Conservation (phyloP, 352 stramenopile species). For the Phytophthora crassamura region DNA sequence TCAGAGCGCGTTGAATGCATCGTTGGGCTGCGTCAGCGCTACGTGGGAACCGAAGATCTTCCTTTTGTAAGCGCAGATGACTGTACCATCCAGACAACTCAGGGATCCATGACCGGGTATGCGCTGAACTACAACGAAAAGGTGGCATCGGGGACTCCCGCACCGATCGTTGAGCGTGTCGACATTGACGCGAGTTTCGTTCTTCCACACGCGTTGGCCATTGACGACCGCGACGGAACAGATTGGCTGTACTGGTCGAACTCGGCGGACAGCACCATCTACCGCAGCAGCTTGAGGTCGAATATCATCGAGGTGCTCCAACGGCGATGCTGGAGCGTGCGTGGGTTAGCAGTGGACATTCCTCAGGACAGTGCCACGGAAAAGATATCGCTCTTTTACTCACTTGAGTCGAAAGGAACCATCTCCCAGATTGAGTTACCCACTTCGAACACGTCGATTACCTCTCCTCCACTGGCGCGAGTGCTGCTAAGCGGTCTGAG, state of each 20-base stretch:
- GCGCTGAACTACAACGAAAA: conserved; percentile 59
- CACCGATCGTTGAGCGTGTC: conserved; percentile 60
- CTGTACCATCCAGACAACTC: conserved; percentile 58
- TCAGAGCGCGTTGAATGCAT: conserved; percentile 62
- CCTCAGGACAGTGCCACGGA: conserved; percentile 1
- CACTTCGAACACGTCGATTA: background rate
- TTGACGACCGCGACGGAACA: conserved; percentile 40
- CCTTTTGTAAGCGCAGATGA: conserved; percentile 41
- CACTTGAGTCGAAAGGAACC: conserved; percentile 65
- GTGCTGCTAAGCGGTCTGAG: conserved; percentile 51
- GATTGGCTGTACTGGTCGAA: conserved; percentile 81
- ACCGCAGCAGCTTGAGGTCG: conserved; percentile 57
- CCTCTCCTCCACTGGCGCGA: conserved; percentile 11
- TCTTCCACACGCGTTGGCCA: conserved; percentile 53
- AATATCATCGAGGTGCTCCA: conserved; percentile 54
- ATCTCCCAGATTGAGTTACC: conserved; percentile 40
- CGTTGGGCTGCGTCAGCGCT: conserved; percentile 46
- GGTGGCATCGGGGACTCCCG: conserved; percentile 47
- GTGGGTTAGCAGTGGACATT: conserved; percentile 43
- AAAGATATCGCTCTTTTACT: conserved; percentile 51
- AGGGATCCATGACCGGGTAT: conserved; percentile 55
- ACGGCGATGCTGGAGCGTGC: conserved; percentile 56
- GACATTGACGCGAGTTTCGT: conserved; percentile 45
- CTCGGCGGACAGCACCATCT: conserved; percentile 65
- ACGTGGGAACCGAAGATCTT: conserved; percentile 13